phyloP scores from a whole-genome alignment of 2,329 filamentous ascomycete species.

The Biscogniauxia mediterranea region DNA sequence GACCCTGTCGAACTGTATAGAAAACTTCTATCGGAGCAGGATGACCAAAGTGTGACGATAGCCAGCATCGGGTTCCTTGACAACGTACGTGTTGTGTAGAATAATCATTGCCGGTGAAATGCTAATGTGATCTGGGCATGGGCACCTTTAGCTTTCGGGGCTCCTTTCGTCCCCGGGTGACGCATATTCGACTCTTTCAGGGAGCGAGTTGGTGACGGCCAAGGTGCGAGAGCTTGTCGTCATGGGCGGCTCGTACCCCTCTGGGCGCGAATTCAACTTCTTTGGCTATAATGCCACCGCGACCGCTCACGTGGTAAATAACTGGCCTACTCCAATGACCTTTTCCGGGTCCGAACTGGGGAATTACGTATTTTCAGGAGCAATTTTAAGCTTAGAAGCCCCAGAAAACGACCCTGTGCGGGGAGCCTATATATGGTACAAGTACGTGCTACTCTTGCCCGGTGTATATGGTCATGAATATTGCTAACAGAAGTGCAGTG shows the following conservation, averaged over 20 bases:
- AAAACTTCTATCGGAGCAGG: conserved; percentile 38
- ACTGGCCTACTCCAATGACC: conserved; percentile 40
- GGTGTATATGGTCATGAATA: too few species aligned
- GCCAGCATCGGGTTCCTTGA: conserved; percentile 45
- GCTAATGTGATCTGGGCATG: conserved; percentile 11
- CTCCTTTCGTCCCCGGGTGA: conserved; percentile 46
- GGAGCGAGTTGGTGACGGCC: conserved; percentile 38
- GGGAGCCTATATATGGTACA: conserved; percentile 41
- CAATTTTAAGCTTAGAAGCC: conserved; percentile 28
- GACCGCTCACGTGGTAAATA: conserved; percentile 44
- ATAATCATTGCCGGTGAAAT: too few species aligned
- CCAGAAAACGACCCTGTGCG: conserved; percentile 35
- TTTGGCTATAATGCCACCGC: conserved; percentile 37
- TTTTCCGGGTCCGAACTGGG: conserved; percentile 47
- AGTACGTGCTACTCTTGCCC: conserved; percentile 22
- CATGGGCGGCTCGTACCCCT: conserved; percentile 51
- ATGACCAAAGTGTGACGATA: conserved; percentile 43
- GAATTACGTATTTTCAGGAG: conserved; percentile 39
- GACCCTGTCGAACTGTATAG: conserved; percentile 46
- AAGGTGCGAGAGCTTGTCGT: conserved; percentile 51
- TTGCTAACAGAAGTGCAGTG: not conserved
- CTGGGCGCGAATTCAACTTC: conserved; percentile 50
- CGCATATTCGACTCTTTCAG: conserved; percentile 36
- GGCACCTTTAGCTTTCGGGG: conserved; percentile 37
- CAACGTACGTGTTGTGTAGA: conserved; percentile 29